Conservation (phyloP, 306 rosid genomes). For the Biancaea sappan region DNA sequence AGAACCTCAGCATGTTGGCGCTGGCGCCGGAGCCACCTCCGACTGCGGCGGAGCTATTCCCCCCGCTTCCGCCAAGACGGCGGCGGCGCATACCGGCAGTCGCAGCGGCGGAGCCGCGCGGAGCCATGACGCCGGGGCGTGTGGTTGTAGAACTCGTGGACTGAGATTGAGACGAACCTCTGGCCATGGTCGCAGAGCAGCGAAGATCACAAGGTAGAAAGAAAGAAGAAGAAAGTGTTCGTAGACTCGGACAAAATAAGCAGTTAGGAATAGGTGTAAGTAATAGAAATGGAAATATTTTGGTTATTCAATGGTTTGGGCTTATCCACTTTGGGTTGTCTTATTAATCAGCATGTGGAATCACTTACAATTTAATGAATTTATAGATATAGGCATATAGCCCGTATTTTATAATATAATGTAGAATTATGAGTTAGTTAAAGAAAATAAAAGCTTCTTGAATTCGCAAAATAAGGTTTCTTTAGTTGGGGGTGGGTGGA, state of each 20-base stretch:
- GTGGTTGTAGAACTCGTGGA: slow-evolving; percentile 54
- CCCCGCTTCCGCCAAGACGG: slow-evolving; percentile 52
- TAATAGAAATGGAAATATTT: not conserved
- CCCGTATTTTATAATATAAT: too few species aligned
- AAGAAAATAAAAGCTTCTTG: too few species aligned
- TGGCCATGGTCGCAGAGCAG: slow-evolving; percentile 53
- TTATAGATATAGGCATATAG: too few species aligned
- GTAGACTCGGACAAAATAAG: too few species aligned
- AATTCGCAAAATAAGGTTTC: too few species aligned
- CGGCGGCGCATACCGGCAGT: slow-evolving; percentile 94
- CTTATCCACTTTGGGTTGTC: not conserved
- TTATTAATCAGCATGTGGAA: too few species aligned
- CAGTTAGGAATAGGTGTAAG: not conserved
- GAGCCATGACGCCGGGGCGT: slow-evolving; percentile 73
- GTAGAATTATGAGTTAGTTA: too few species aligned
- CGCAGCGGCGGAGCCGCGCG: slow-evolving; percentile 94
- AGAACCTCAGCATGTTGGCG: slow-evolving; percentile 85
- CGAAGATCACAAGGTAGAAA: slow-evolving; percentile 1
- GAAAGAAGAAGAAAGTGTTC: too few species aligned
- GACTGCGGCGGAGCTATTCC: slow-evolving; percentile 27
- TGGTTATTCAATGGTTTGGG: slow-evolving; percentile 1
- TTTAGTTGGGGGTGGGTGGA: too few species aligned
- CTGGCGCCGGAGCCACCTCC: slow-evolving; percentile 45
- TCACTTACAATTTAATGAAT: too few species aligned
- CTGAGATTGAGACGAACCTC: slow-evolving; percentile 93